These are phyloP conservation scores for Linum lewisii DNA, from an alignment of 345 rosid genomes.

Conservation along the genomic window DNA sequence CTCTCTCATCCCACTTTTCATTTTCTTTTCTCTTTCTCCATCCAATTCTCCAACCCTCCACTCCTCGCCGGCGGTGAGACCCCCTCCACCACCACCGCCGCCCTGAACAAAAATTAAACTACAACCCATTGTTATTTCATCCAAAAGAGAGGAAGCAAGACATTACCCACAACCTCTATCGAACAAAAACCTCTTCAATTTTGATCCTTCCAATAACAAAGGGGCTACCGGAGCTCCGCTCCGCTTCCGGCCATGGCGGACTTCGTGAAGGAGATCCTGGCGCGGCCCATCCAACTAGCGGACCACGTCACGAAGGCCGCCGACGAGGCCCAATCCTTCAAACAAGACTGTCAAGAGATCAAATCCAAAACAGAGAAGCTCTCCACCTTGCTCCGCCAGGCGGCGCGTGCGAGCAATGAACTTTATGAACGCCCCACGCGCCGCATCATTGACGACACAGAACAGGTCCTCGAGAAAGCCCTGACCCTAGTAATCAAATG, in stretches of 20 bases:
- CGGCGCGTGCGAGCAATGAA: constrained; percentile 6
- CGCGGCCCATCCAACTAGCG: constrained; percentile 3
- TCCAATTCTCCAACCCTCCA: neutral
- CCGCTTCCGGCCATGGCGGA: constrained; percentile 1
- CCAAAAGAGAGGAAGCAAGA: neutral
- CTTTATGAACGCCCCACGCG: constrained; percentile 4
- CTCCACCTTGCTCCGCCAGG: neutral
- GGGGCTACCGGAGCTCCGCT: neutral
- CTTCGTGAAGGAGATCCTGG: constrained; percentile 8
- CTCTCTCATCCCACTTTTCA: neutral
- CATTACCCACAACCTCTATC: neutral
- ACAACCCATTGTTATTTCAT: neutral
- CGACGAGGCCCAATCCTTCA: constrained; percentile 11
- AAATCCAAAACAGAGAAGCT: constrained; percentile 6
- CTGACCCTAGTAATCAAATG: constrained; percentile 2
- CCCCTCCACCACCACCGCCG: neutral
- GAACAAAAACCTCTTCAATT: neutral
- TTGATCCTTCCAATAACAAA: neutral
- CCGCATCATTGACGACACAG: constrained; percentile 4
- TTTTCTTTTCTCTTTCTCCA: neutral
- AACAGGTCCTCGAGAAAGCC: constrained; percentile 7
- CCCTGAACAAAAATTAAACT: neutral
- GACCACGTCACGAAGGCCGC: constrained; percentile 7
- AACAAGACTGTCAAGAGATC: constrained; percentile 6
- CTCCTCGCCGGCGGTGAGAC: neutral